Conservation (phyloP, 2,329 filamentous ascomycete species). For the Cladosporium oxysporum region DNA sequence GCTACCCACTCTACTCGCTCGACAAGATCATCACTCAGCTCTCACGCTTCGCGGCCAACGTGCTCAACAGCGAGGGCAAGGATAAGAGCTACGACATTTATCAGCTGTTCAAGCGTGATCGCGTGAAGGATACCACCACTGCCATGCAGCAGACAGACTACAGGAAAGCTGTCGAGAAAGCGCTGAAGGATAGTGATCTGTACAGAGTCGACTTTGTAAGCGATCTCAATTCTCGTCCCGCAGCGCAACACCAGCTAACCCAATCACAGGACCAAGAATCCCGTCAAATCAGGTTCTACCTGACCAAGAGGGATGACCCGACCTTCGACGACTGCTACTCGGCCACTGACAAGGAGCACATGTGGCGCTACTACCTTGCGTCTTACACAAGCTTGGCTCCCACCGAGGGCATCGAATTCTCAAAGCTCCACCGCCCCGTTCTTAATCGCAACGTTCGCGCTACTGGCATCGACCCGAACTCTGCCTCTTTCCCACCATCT, state of each 20-base stretch:
- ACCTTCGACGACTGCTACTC: constrained; percentile 73
- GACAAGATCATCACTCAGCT: constrained; percentile 84
- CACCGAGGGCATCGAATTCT: constrained; percentile 55
- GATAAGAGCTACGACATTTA: constrained; percentile 93
- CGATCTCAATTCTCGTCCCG: constrained; percentile 30
- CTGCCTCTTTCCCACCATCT: constrained; percentile 18
- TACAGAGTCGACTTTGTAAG: constrained; percentile 90
- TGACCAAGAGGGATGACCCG: constrained; percentile 83
- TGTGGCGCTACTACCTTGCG: constrained; percentile 95
- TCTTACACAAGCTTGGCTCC: constrained; percentile 86
- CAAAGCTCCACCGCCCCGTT: constrained; percentile 41
- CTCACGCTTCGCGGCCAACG: constrained; percentile 76
- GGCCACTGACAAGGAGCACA: constrained; percentile 49
- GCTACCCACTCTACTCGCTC: constrained; percentile 92
- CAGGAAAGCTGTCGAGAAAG: constrained; percentile 87
- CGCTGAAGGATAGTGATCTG: constrained; percentile 87
- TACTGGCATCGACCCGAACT: constrained; percentile 36
- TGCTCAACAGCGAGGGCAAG: constrained; percentile 82
- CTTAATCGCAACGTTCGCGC: constrained; percentile 43
- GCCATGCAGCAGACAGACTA: constrained; percentile 88
- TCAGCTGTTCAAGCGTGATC: constrained; percentile 79
- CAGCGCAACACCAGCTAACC: constrained; percentile 32
- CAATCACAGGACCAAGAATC: constrained; percentile 61
- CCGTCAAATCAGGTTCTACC: constrained; percentile 71
- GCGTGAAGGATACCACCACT: constrained; percentile 80